phyloP scores from a whole-genome alignment of 768 basidiomycete genomes.

The Pulveroboletus sp. region DNA sequence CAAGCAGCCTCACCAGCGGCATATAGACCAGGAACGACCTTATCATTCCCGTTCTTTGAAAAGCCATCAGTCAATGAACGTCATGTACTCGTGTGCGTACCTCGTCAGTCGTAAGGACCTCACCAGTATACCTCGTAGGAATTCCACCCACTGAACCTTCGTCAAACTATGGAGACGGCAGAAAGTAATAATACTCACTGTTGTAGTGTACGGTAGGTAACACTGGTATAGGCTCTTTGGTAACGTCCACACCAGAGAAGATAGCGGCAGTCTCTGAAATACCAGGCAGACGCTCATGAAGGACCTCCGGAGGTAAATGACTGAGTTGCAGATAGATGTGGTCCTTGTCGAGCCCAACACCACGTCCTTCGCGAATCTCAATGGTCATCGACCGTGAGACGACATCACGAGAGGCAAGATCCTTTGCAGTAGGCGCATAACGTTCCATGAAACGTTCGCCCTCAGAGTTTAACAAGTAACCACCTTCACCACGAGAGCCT shows the following conservation, averaged over 20 bases:
- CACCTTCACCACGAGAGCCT: constrained; percentile 99
- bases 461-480: constrained; percentile 95
- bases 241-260: constrained; percentile 98
- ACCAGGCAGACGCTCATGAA: constrained; percentile 95
- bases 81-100: constrained; percentile 21
- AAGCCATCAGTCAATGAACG: not conserved
- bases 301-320: constrained; percentile 91
- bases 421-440: constrained; percentile 98
- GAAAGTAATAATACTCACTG: constrained; percentile 51
- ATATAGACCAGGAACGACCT: constrained; percentile 93
- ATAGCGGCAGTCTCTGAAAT: constrained; percentile 99
- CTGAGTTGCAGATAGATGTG: constrained; percentile 96
- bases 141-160: constrained; percentile 87
- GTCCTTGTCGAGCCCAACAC: constrained; percentile 97
- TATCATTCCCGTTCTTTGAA: constrained; percentile 74
- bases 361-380: constrained; percentile 97
- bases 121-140: constrained; percentile 97
- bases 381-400: constrained; percentile 99
- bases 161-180: constrained; percentile 11
- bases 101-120: constrained; percentile 84
- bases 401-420: constrained; percentile 98
- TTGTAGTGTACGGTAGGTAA: constrained; percentile 99
- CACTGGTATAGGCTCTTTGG: constrained; percentile 99
- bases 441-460: constrained; percentile 99
- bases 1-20: constrained; percentile 99